These are phyloP conservation scores for Epithele typhae DNA, from an alignment of 768 basidiomycete species.

Conservation along the genomic window DNA sequence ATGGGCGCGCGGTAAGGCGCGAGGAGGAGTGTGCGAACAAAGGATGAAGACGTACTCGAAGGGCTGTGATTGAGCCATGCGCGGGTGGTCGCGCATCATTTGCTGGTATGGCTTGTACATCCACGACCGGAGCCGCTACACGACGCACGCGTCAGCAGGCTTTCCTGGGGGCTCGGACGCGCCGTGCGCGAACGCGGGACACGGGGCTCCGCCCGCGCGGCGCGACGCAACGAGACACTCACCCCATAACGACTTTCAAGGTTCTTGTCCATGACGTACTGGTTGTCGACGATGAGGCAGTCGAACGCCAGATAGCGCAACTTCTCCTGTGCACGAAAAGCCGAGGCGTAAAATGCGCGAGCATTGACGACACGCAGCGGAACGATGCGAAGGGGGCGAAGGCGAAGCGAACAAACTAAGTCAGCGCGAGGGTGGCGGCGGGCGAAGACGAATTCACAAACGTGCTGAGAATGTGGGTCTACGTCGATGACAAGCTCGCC, in stretches of 20 bases:
- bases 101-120: slow-evolving; percentile 77
- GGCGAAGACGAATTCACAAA: slow-evolving; percentile 30
- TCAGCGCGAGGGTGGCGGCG: slow-evolving; percentile 4
- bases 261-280: slow-evolving; percentile 81
- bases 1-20: no score
- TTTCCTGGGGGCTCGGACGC: no score
- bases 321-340: slow-evolving; percentile 52
- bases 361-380: no score
- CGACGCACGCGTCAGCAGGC: slow-evolving; percentile 2
- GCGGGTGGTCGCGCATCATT: slow-evolving; percentile 65
- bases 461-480: slow-evolving; percentile 69
- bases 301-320: slow-evolving; percentile 88
- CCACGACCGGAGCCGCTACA: slow-evolving; percentile 73
- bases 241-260: slow-evolving; percentile 91
- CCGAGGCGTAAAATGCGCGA: no score
- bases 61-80: slow-evolving; percentile 58
- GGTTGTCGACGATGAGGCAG: slow-evolving; percentile 80
- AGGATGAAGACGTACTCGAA: slow-evolving; percentile 77
- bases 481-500: slow-evolving; percentile 92
- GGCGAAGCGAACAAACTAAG: neutral
- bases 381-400: neutral
- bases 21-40: no score
- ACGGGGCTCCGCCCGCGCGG: no score
- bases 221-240: slow-evolving; percentile 27
- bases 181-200: no score